Percentiles rank a stretch among this genome's conserved stretches.
phyloP scores from a whole-genome alignment of 2,329 filamentous ascomycete genomes.

The Colletotrichum tofieldiae region DNA sequence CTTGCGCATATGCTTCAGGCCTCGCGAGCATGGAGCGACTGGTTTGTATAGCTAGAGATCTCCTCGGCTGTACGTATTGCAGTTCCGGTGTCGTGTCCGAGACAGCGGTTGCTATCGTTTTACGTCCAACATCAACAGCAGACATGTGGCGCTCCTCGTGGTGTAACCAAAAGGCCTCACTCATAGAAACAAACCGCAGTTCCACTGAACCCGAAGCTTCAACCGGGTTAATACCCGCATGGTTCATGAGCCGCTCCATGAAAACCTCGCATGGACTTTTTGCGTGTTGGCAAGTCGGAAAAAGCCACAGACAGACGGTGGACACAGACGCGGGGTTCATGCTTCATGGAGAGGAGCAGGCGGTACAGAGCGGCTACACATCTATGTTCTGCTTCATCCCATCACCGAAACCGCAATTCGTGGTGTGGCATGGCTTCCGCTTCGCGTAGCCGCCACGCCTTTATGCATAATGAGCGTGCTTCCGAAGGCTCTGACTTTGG shows the following conservation, averaged over 20 bases:
- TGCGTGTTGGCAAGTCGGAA: neutral
- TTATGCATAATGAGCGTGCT: neutral
- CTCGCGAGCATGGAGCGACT: neutral
- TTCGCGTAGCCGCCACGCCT: neutral
- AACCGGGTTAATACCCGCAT: neutral
- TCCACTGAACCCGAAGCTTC: neutral
- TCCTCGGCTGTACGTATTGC: neutral
- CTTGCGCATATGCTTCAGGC: neutral
- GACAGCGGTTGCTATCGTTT: no score
- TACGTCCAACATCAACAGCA: neutral
- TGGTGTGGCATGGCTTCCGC: no score
- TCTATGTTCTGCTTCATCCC: neutral
- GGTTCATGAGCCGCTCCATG: neutral
- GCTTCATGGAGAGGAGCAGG: neutral
- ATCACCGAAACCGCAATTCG: neutral
- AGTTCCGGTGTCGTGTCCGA: neutral
- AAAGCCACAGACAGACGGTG: neutral
- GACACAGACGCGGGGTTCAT: neutral
- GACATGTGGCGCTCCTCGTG: neutral
- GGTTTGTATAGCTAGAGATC: neutral
- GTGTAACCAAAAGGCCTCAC: neutral
- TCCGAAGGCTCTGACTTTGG: no score
- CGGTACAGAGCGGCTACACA: neutral
- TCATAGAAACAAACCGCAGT: neutral
- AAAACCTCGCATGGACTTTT: neutral